phyloP scores from a whole-genome alignment of 805 yeast genomes.

The Clavispora fructus region DNA sequence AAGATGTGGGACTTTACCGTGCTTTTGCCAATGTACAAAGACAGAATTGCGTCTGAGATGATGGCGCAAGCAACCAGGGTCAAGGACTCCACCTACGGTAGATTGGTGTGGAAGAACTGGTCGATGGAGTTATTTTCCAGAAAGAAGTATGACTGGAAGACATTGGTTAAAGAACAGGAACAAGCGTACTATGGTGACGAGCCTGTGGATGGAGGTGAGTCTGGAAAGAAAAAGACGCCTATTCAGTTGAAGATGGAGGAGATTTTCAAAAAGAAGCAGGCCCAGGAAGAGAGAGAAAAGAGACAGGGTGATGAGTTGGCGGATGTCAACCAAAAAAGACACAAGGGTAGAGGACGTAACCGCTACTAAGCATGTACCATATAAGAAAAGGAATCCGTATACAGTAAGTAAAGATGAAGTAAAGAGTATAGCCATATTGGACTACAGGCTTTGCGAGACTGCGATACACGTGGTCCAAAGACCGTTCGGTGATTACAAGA shows the following conservation, averaged over 20 bases:
- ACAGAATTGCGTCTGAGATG: conserved; percentile 71
- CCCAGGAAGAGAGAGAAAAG: conserved; percentile 24
- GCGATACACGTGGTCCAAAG: too few species aligned
- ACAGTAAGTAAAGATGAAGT: neutral
- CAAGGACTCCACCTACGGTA: conserved; percentile 83
- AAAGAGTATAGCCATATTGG: too few species aligned
- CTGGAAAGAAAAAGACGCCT: conserved; percentile 26
- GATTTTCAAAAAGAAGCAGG: conserved; percentile 26
- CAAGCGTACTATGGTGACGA: conserved; percentile 22
- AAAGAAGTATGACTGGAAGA: conserved; percentile 80
- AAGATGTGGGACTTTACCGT: conserved; percentile 75
- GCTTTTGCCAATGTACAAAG: conserved; percentile 77
- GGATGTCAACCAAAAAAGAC: conserved; percentile 5
- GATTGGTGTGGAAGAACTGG: conserved; percentile 95
- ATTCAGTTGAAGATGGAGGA: conserved; percentile 39
- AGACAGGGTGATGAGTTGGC: conserved; percentile 17
- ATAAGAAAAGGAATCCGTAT: neutral
- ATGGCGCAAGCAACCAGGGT: conserved; percentile 55
- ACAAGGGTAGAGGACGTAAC: conserved; percentile 8
- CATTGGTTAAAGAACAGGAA: conserved; percentile 45
- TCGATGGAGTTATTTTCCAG: conserved; percentile 71
- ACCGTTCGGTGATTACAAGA: too few species aligned
- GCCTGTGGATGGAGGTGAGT: conserved; percentile 8
- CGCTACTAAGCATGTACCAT: conserved; percentile 4
- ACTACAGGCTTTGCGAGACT: too few species aligned